A percentile compares a stretch with the other conserved stretches of the same genome.
phyloP scores from a whole-genome alignment of 495 filamentous ascomycete species.

The Schizothecium vesticola region DNA sequence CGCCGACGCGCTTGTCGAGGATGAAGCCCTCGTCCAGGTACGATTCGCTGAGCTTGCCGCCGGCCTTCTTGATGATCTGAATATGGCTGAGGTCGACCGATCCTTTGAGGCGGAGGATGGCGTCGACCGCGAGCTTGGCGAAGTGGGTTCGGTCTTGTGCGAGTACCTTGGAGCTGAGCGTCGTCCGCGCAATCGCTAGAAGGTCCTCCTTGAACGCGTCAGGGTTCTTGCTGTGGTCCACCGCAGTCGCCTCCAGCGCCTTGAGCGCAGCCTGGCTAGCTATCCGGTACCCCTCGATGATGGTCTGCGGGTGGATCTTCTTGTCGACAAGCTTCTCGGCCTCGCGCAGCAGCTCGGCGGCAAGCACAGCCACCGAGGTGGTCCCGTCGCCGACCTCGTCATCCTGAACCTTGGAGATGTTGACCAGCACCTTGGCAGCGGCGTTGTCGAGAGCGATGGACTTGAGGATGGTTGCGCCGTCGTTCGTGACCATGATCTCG shows the following conservation, averaged over 20 bases:
- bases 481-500: constrained; percentile 97
- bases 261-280: constrained; percentile 80
- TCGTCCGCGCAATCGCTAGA: constrained; percentile 87
- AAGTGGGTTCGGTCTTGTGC: constrained; percentile 93
- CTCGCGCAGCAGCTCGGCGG: constrained; percentile 90
- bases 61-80: constrained; percentile 98
- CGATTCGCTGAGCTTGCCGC: constrained; percentile 93
- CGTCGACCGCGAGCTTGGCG: constrained; percentile 83
- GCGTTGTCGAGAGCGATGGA: constrained; percentile 99
- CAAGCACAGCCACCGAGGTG: constrained; percentile 76
- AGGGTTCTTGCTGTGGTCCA: constrained; percentile 79
- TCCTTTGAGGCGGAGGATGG: constrained; percentile 82
- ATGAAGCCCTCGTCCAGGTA: constrained; percentile 98
- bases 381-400: constrained; percentile 98
- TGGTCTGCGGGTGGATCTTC: constrained; percentile 98
- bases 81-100: constrained; percentile 96
- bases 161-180: constrained; percentile 94
- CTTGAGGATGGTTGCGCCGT: constrained; percentile 96
- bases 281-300: constrained; percentile 98
- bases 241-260: constrained; percentile 75
- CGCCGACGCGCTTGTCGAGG: constrained; percentile 95
- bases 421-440: constrained; percentile 93
- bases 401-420: constrained; percentile 99
- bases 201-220: constrained; percentile 86
- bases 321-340: constrained; percentile 94